Conservation (phyloP, 202 grass and related monocot species). For the Dendrocalamus latiflorus region DNA sequence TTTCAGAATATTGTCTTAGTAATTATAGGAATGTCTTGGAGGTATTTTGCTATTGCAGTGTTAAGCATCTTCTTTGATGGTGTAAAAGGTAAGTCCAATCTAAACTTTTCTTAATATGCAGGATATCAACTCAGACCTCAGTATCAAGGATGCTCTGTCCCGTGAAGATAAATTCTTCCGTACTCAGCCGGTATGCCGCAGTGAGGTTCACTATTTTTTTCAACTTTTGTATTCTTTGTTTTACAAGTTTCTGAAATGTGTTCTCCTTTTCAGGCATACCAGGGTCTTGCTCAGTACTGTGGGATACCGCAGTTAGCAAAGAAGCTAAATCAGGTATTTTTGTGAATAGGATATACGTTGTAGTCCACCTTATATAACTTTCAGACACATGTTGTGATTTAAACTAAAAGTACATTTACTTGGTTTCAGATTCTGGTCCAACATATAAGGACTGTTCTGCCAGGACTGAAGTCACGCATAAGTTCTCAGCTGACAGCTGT, state of each 20-base stretch:
- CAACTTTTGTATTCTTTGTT: not conserved
- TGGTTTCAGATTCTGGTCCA: constrained; percentile 90
- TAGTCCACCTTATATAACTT: not conserved
- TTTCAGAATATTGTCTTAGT: not conserved
- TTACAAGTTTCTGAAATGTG: constrained; percentile 13
- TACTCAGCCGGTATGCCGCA: constrained; percentile 61
- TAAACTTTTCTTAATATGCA: constrained; percentile 36
- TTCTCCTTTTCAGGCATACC: constrained; percentile 67
- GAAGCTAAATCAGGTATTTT: constrained; percentile 86
- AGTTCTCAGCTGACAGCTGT: constrained; percentile 75
- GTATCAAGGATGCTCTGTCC: constrained; percentile 86
- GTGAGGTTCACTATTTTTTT: constrained; percentile 8
- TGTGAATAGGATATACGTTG: not conserved
- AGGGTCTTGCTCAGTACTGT: constrained; percentile 88
- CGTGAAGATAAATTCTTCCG: constrained; percentile 89
- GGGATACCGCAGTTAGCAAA: constrained; percentile 93
- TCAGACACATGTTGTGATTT: not conserved
- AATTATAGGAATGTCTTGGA: not conserved
- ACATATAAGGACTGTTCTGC: constrained; percentile 89
- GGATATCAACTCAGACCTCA: constrained; percentile 87
- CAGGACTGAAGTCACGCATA: constrained; percentile 85
- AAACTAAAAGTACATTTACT: not conserved
- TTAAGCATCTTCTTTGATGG: constrained; percentile 5
- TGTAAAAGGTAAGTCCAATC: not conserved
- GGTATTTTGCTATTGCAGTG: not conserved